Evolutionary conservation across 306 rosid genomes (phyloP).

Genomic region (Herpetospermum pedunculosum): DNA sequence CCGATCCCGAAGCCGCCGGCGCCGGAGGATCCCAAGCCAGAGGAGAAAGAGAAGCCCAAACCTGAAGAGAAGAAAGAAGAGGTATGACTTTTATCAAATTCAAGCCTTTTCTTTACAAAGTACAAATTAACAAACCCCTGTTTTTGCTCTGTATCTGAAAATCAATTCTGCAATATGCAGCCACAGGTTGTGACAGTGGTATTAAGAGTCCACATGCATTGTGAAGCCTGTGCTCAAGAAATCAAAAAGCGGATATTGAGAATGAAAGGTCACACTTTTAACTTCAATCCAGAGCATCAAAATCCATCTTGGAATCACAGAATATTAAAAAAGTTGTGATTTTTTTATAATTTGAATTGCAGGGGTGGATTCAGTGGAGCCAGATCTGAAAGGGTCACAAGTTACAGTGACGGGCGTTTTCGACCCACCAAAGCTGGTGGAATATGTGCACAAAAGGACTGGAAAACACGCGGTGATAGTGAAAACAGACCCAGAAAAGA

Average conservation of each 20-base stretch:
- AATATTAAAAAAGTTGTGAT: no score
- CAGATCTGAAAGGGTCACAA: constrained; percentile 70
- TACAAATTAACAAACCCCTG: background rate
- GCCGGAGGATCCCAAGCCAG: constrained; percentile 39
- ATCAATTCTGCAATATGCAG: constrained; percentile 13
- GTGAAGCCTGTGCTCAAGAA: constrained; percentile 87
- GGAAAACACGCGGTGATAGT: constrained; percentile 68
- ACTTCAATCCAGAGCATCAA: background rate
- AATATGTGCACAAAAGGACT: constrained; percentile 61
- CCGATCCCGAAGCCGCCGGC: constrained; percentile 72
- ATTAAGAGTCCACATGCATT: constrained; percentile 81
- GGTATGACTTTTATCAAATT: no score
- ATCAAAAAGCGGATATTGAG: constrained; percentile 69
- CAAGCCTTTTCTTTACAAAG: background rate
- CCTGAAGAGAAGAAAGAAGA: constrained; percentile 75
- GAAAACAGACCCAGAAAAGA: constrained; percentile 60
- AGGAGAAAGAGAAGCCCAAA: constrained; percentile 54
- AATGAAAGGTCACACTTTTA: constrained; percentile 46
- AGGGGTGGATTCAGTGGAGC: constrained; percentile 80
- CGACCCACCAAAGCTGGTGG: constrained; percentile 51
- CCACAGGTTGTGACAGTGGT: constrained; percentile 35
- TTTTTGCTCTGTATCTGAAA: background rate
- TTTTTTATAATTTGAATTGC: background rate
- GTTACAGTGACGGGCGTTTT: constrained; percentile 75
- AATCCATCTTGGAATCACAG: background rate